Conservation (phyloP, 306 rosid species). For the Fagus sylvatica region DNA sequence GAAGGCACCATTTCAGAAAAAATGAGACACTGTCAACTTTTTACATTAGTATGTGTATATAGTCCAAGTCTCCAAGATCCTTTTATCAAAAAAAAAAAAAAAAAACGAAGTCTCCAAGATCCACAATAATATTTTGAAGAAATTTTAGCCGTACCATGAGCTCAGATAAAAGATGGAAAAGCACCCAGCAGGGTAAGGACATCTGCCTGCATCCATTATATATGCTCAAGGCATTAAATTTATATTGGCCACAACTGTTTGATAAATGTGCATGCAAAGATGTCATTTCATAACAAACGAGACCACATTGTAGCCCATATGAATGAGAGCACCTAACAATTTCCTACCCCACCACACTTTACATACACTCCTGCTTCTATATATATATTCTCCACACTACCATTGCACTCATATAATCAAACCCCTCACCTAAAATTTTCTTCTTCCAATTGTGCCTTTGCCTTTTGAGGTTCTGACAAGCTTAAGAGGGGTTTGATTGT, state of each 20-base stretch:
- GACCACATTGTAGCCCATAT: background rate
- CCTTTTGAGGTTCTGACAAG: background rate
- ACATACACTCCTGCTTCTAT: slow-evolving; percentile 37
- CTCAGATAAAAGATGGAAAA: too few relatives aligned
- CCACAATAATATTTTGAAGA: too few relatives aligned
- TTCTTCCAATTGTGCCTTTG: slow-evolving; percentile 3
- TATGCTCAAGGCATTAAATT: background rate
- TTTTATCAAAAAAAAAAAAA: too few relatives aligned
- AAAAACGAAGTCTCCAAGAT: too few relatives aligned
- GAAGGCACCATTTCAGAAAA: too few relatives aligned
- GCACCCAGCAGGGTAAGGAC: background rate
- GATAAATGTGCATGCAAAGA: slow-evolving; percentile 20
- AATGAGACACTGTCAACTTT: too few relatives aligned
- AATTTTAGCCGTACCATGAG: too few relatives aligned
- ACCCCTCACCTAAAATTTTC: background rate
- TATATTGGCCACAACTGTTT: background rate
- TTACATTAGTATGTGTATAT: too few relatives aligned
- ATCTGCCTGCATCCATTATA: background rate
- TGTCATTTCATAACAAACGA: slow-evolving; percentile 8
- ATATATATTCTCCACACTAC: slow-evolving; percentile 33
- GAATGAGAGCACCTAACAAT: slow-evolving; percentile 27
- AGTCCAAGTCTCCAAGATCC: too few relatives aligned
- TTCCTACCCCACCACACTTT: background rate
- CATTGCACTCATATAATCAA: slow-evolving; percentile 14
- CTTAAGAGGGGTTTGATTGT: slow-evolving; percentile 18